These are phyloP conservation scores for Trichoderma koningii DNA, from an alignment of 2,329 filamentous ascomycete species.

Conservation along the genomic window DNA sequence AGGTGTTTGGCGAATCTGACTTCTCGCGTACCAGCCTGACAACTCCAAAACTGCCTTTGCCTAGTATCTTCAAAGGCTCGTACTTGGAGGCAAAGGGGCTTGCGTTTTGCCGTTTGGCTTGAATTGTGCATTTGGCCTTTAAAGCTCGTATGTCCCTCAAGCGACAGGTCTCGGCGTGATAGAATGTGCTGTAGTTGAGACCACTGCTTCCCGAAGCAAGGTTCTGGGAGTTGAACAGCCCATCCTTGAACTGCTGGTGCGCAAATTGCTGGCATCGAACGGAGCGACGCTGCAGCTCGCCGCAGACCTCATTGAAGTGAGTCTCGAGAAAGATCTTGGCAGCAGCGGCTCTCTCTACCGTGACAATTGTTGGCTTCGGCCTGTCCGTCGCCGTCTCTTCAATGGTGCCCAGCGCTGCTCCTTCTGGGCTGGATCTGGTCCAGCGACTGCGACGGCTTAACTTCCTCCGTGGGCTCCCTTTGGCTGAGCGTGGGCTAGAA, in stretches of 20 bases:
- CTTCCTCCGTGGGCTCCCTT: conserved; percentile 33
- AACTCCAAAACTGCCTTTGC: conserved; percentile 92
- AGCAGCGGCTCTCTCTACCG: conserved; percentile 75
- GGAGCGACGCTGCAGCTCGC: conserved; percentile 43
- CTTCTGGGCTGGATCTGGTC: conserved; percentile 43
- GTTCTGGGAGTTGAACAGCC: conserved; percentile 58
- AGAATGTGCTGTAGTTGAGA: conserved; percentile 60
- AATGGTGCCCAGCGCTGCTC: conserved; percentile 41
- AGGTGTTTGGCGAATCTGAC: conserved; percentile 35
- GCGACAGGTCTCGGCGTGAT: conserved; percentile 69
- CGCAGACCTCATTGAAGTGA: conserved; percentile 72
- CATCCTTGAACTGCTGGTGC: conserved; percentile 43
- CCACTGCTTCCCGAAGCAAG: conserved; percentile 59
- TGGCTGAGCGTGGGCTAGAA: conserved; percentile 31
- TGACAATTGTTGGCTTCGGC: conserved; percentile 47
- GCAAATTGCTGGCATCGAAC: conserved; percentile 40
- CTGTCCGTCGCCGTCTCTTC: conserved; percentile 36
- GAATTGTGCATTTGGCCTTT: conserved; percentile 57
- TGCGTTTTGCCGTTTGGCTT: conserved; percentile 18
- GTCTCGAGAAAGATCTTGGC: conserved; percentile 87
- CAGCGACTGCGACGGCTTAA: conserved; percentile 39
- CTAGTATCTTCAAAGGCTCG: conserved; percentile 77
- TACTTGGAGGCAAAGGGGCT: conserved; percentile 52
- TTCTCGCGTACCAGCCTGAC: conserved; percentile 81
- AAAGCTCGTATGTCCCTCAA: conserved; percentile 72